Evolutionary conservation across 768 basidiomycete genomes (phyloP).

Genomic region (Sutorius australiensis): DNA sequence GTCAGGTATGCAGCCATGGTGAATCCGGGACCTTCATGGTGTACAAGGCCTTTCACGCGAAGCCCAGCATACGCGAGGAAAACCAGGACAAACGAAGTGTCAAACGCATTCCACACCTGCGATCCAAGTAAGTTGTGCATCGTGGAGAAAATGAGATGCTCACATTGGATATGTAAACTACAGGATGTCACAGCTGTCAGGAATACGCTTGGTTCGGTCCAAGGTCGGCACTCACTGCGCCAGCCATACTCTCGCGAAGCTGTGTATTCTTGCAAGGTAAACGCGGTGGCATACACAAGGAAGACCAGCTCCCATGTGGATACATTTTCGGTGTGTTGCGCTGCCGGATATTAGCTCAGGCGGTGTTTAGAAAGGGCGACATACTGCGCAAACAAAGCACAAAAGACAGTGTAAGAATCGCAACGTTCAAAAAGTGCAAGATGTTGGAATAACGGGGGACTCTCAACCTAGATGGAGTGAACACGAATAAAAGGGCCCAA

Average conservation of each 20-base stretch:
- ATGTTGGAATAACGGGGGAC: constrained; percentile 79
- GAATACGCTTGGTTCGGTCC: not conserved
- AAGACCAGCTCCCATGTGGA: constrained; percentile 69
- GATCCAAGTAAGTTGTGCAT: constrained; percentile 1
- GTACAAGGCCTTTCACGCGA: constrained; percentile 58
- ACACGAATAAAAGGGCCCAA: not conserved
- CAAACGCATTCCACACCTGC: constrained; percentile 91
- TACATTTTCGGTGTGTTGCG: constrained; percentile 47
- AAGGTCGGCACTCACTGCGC: constrained; percentile 58
- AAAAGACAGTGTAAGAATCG: constrained; percentile 62
- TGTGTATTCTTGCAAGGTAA: constrained; percentile 84
- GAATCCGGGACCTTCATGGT: constrained; percentile 43
- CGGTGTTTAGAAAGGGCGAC: constrained; percentile 22
- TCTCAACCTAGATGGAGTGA: constrained; percentile 49
- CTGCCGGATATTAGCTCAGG: constrained; percentile 35
- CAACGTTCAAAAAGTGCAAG: constrained; percentile 77
- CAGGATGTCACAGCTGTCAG: not conserved
- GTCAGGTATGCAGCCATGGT: not conserved
- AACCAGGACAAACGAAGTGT: constrained; percentile 66
- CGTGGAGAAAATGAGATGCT: constrained; percentile 3
- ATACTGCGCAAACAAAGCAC: constrained; percentile 71
- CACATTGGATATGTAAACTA: constrained; percentile 84
- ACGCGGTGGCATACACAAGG: constrained; percentile 71
- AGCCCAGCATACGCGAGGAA: constrained; percentile 66
- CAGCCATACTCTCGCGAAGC: constrained; percentile 84